Evolutionary conservation across 2,329 filamentous ascomycete genomes (phyloP).

Genomic region (Beauveria australis): DNA sequence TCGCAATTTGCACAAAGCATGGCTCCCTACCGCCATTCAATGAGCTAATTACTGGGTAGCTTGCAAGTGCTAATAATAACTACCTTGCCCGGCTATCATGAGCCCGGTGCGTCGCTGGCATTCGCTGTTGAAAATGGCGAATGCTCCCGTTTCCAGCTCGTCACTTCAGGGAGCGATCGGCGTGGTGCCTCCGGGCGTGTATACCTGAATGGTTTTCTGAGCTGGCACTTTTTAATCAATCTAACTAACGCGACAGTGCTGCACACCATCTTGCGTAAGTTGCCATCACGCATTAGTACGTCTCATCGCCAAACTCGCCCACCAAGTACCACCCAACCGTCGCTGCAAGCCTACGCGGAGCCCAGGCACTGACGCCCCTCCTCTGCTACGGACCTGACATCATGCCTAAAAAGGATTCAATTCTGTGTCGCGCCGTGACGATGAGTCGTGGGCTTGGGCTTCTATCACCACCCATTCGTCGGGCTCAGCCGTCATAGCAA

Average conservation of each 20-base stretch:
- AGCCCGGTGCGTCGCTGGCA: neutral
- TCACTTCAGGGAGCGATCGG: slow-evolving; percentile 2
- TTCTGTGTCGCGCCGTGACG: neutral
- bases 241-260: neutral
- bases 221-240: neutral
- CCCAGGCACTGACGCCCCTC: neutral
- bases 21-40: neutral
- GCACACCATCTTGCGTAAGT: neutral
- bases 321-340: neutral
- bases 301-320: neutral
- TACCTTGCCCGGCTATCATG: neutral
- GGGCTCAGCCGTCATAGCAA: neutral
- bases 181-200: neutral
- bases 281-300: neutral
- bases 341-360: neutral
- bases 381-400: neutral
- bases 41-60: too few relatives aligned
- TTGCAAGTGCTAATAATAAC: neutral
- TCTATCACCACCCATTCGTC: neutral
- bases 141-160: neutral
- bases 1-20: neutral
- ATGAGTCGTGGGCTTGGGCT: neutral
- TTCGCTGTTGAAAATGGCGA: neutral
- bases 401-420: neutral
- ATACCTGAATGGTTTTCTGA: neutral